Evolutionary conservation across 495 filamentous ascomycete species (phyloP).

Genomic region (Usnea hakonensis): DNA sequence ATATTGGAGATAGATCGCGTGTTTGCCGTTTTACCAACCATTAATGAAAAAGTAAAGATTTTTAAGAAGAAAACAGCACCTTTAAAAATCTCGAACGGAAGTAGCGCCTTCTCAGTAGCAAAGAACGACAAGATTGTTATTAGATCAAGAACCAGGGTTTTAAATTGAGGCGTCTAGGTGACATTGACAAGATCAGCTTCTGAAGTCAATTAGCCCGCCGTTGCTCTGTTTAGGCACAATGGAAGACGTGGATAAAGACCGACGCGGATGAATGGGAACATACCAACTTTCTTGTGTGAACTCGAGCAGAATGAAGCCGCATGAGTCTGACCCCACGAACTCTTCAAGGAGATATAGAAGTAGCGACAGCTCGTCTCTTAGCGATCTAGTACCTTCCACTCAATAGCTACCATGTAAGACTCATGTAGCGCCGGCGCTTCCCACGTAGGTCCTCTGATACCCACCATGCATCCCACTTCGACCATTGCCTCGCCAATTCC

Average conservation of each 20-base stretch:
- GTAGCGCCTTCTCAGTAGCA: too few species aligned
- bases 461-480: slow-evolving; percentile 1
- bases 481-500: slow-evolving; percentile 10
- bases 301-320: not conserved
- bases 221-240: not conserved
- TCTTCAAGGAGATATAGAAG: not conserved
- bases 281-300: not conserved
- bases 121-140: too few species aligned
- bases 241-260: not conserved
- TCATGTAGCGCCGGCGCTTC: not conserved
- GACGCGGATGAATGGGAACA: not conserved
- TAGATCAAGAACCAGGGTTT: not conserved
- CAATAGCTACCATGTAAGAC: slow-evolving; percentile 8
- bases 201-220: not conserved
- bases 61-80: too few species aligned
- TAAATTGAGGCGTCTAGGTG: not conserved
- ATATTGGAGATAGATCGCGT: too few species aligned
- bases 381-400: slow-evolving; percentile 10
- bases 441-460: slow-evolving; percentile 9
- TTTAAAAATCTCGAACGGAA: too few species aligned
- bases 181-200: not conserved
- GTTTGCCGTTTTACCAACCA: too few species aligned
- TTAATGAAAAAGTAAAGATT: too few species aligned
- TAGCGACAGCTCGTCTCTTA: not conserved
- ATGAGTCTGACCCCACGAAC: not conserved